Evolutionary conservation across 78 protist species (phyloP).

Genomic region (Dictyostelium intermedium): DNA sequence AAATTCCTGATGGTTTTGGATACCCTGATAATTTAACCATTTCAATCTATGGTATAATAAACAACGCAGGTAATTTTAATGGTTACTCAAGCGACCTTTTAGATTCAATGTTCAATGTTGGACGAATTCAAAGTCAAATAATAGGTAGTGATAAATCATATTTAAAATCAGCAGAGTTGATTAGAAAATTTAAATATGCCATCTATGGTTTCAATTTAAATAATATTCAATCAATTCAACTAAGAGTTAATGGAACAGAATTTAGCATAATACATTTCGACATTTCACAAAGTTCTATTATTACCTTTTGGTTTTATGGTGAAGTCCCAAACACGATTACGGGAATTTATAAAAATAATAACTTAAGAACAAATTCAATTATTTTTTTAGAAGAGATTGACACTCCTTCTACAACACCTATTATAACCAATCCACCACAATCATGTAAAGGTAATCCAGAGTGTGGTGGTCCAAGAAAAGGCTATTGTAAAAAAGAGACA

Average conservation of each 20-base stretch:
- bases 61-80: not conserved
- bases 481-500: not conserved
- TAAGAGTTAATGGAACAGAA: too few species aligned
- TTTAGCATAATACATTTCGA: too few species aligned
- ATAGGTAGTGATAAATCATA: not conserved
- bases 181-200: too few species aligned
- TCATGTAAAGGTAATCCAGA: not conserved
- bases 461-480: not conserved
- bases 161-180: not conserved
- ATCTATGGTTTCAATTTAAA: not conserved
- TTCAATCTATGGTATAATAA: not conserved
- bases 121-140: not conserved
- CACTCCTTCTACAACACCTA: not conserved
- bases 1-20: not conserved
- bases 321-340: too few species aligned
- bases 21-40: not conserved
- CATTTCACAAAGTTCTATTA: too few species aligned
- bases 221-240: not conserved
- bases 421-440: not conserved
- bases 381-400: not conserved
- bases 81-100: not conserved
- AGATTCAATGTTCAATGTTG: not conserved
- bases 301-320: too few species aligned
- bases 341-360: too few species aligned
- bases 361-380: not conserved